phyloP scores from a whole-genome alignment of 306 rosid genomes.

The Echinosophora koreensis region DNA sequence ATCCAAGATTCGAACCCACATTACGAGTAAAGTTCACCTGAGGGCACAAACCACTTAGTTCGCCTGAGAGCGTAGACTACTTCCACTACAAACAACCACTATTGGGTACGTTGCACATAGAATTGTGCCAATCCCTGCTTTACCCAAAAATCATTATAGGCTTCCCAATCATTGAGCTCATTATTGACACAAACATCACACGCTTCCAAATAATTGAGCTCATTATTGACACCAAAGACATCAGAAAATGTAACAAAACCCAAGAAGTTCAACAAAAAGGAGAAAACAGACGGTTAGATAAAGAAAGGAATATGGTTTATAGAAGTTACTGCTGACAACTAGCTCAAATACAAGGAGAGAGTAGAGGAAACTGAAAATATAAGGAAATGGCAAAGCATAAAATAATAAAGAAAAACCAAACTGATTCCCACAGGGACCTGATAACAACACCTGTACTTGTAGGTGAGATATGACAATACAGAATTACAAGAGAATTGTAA shows the following conservation, averaged over 20 bases:
- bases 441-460: conserved; percentile 11
- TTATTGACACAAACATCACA: conserved; percentile 34
- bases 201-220: conserved; percentile 40
- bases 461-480: conserved; percentile 23
- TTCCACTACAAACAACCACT: too few relatives aligned
- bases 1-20: too few relatives aligned
- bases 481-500: not conserved
- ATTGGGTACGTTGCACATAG: conserved; percentile 23
- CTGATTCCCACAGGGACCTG: conserved; percentile 24
- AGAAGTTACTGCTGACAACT: conserved; percentile 11
- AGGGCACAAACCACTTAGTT: too few relatives aligned
- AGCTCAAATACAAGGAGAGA: conserved; percentile 1
- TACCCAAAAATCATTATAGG: conserved; percentile 25
- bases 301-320: not conserved
- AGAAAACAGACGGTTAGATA: not conserved
- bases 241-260: conserved; percentile 9
- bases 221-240: conserved; percentile 43
- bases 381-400: not conserved
- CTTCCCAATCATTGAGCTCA: conserved; percentile 49
- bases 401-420: conserved; percentile 11
- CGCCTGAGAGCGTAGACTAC: too few relatives aligned
- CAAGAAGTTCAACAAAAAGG: conserved; percentile 20
- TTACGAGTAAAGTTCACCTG: too few relatives aligned
- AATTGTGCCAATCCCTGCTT: conserved; percentile 40
- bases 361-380: conserved; percentile 1